Base-by-base conservation (phyloP, 2,329 filamentous ascomycete genomes). In the Plenodomus biglobosus region DNA sequence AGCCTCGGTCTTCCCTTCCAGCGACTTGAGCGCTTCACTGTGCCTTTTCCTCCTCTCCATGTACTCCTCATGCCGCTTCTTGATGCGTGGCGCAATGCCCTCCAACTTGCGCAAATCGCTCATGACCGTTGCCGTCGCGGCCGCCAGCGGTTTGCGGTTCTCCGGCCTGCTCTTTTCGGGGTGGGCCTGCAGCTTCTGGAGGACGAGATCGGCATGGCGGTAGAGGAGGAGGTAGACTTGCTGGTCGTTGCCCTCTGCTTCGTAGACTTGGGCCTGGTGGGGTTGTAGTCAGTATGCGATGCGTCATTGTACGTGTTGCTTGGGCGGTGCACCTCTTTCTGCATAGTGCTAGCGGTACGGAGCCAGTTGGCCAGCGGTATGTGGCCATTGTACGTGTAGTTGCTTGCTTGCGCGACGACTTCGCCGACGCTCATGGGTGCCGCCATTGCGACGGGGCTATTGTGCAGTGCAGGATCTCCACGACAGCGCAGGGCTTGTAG, bases 171-270 rank as follows among this genome's bases (percentile, higher is more conserved):
- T 86, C 38, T 83, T 83, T 46, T 94, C 84, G 1, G 92, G 91
- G 61, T 97, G 94, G 1, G 76, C 80, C 0, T 83, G 80, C 8
- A 99, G 78, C 44, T 87, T 81, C 6, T 90, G 82, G 21, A 96
- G 76, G 19, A 96, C 83, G n/a, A 99, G 84, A 44, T 86, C 81
- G 8, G 90, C 90, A 73, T 95, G 91, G 59, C 94, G 85, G 68
- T 94, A 90, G n/a, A 95, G 82, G 50, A 97, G 84, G 45, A 96
- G 81, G 71, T 95, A 99, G 3, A 92, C 89, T 66, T 94, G 87
- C 61, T 91, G 84, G 56, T 90, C 84, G 72, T 96, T 92, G 63
- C 87, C 86, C 72, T 97, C 92, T 36, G 82, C 81, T 63, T 94
- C 81, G 68, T 96, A 96, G 61, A 92, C 90, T 42, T 84, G 80